Evolutionary conservation across 177 flowering plant genomes (phyloP).

Genomic region (Vitis hybrid): DNA sequence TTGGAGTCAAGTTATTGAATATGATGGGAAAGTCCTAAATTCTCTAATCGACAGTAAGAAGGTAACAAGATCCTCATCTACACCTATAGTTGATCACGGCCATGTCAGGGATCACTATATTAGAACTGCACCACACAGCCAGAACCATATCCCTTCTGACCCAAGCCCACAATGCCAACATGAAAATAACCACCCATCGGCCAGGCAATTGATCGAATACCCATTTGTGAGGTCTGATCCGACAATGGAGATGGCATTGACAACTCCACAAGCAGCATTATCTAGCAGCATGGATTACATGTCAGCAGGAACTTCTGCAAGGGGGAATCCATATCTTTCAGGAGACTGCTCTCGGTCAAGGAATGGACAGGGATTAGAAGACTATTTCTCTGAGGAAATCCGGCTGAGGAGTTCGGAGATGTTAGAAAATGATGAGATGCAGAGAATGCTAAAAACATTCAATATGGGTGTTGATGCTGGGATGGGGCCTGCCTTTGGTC

Average conservation of each 20-base stretch:
- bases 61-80: slow-evolving; percentile 12
- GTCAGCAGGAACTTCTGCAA: slow-evolving; percentile 22
- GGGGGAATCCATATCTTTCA: slow-evolving; percentile 15
- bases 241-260: slow-evolving; percentile 14
- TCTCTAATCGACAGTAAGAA: slow-evolving; percentile 20
- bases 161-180: slow-evolving; percentile 23
- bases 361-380: slow-evolving; percentile 35
- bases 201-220: slow-evolving; percentile 37
- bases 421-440: slow-evolving; percentile 59
- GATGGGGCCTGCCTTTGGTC: slow-evolving; percentile 27
- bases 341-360: slow-evolving; percentile 41
- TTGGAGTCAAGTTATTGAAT: slow-evolving; percentile 58
- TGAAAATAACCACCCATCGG: slow-evolving; percentile 14
- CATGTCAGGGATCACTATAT: slow-evolving; percentile 13
- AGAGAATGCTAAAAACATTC: slow-evolving; percentile 39
- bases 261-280: slow-evolving; percentile 21
- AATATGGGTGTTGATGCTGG: slow-evolving; percentile 24
- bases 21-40: slow-evolving; percentile 49
- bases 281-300: slow-evolving; percentile 23
- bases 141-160: slow-evolving; percentile 26
- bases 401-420: slow-evolving; percentile 49
- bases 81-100: slow-evolving; percentile 11
- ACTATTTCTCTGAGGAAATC: slow-evolving; percentile 40
- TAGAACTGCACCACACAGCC: slow-evolving; percentile 16
- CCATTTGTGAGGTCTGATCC: slow-evolving; percentile 32